Evolutionary conservation across 1,284 basidiomycete species (phyloP).

Genomic region (Ceratobasidium sp.): DNA sequence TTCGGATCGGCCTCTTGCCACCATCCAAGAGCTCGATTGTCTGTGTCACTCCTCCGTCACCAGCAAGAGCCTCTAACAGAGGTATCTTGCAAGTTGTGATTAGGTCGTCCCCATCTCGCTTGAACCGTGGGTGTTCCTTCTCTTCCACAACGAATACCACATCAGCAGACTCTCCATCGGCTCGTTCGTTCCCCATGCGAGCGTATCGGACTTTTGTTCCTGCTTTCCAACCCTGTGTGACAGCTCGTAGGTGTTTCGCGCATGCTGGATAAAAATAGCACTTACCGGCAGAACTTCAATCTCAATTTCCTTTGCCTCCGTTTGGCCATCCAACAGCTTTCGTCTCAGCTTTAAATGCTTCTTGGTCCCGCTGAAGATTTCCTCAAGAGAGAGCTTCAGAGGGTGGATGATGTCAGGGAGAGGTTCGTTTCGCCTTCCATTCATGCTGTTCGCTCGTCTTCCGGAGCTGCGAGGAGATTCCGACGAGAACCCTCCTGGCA

Average conservation of each 20-base stretch:
- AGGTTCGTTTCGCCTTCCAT: constrained; percentile 37
- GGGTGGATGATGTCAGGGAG: constrained; percentile 80
- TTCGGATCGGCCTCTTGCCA: constrained; percentile 71
- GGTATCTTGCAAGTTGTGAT: constrained; percentile 70
- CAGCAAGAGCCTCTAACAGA: constrained; percentile 84
- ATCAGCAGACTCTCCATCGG: constrained; percentile 74
- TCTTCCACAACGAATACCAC: constrained; percentile 93
- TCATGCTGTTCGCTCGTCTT: constrained; percentile 29
- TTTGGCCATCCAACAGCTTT: constrained; percentile 72
- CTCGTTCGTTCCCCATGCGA: constrained; percentile 84
- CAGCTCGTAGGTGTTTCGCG: not conserved
- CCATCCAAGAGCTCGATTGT: constrained; percentile 81
- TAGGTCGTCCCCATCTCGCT: constrained; percentile 84
- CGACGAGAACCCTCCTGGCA: constrained; percentile 61
- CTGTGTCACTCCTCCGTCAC: constrained; percentile 58
- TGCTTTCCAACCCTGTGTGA: constrained; percentile 72
- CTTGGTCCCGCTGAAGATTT: constrained; percentile 88
- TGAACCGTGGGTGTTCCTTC: constrained; percentile 82
- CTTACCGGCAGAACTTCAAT: constrained; percentile 62
- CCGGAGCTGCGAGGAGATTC: constrained; percentile 49
- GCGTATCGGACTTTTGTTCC: constrained; percentile 94
- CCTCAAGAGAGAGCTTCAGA: constrained; percentile 87
- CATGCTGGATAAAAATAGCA: constrained; percentile 15
- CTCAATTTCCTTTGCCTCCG: constrained; percentile 92
- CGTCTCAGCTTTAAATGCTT: constrained; percentile 93